Evolutionary conservation across 129 eudicot species (phyloP), one percentile per base, ranked within the genome.

Genomic region (Pulicaria dysenterica): DNA sequence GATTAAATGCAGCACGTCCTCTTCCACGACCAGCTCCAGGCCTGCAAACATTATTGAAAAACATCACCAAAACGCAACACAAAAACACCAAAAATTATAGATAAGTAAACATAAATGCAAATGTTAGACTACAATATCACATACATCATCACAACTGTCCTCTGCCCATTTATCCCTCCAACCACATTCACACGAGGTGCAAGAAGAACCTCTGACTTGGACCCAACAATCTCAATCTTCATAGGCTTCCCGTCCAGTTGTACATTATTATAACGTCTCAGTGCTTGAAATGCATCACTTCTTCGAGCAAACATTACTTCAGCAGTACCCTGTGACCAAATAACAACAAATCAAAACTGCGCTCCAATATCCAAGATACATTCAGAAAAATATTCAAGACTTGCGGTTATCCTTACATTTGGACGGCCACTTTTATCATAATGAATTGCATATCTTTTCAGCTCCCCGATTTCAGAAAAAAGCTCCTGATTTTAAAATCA

Each of bases 381-480:
- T 42, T 11, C 11, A 9, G 1, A 39, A 38, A 14, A 39, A 12
- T 4, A 12, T 13, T 37, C 19, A 24, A 24, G 31, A 24, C 31
- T 24, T 24, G 31, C 2, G 31, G 31, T 24, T 24, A 24, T 24
- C 31, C 96, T 86, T 88, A 94, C 98, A 84, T 88, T 90, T 83
- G 98, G 95, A 10, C 82, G 87, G 4, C 97, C 98, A 74, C 77
- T 75, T 81, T 86, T 87, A 81, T 86, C 97, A 77, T 77, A 90
- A 73, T 94, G 98, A 81, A 94, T 76, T n/a, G 92, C 98, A 75
- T 85, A 94, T 67, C 97, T 85, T 72, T 81, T 81, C 79, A 94
- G 94, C 79, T 94, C 98, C 62, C 98, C 98, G 17, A 94, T 84
- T 67, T 90, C 96, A 73, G 93, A 90, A 64, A 94, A 94, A 48